Conservation (phyloP, 2,329 filamentous ascomycete genomes). For the Lithohypha guttulata region DNA sequence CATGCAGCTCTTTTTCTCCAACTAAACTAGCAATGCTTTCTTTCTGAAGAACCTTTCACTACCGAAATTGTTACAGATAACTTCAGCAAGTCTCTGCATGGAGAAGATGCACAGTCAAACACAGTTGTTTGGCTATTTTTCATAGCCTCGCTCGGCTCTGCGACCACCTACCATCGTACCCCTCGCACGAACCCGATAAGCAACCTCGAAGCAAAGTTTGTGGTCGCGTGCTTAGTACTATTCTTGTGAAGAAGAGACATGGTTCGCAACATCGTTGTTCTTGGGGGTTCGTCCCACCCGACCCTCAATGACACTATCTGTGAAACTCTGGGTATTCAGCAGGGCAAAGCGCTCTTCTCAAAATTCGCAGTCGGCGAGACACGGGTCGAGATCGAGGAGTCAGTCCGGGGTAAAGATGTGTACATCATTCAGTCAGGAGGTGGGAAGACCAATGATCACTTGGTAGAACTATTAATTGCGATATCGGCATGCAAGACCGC, state of each 20-base stretch:
- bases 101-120: constrained; percentile 4
- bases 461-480: constrained; percentile 94
- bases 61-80: too few relatives aligned
- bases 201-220: not conserved
- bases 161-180: too few relatives aligned
- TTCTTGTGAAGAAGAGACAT: constrained; percentile 37
- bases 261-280: constrained; percentile 90
- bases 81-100: constrained; percentile 1
- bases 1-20: not conserved
- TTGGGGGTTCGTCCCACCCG: constrained; percentile 88
- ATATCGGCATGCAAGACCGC: constrained; percentile 96
- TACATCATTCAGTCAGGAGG: constrained; percentile 95
- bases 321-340: constrained; percentile 76
- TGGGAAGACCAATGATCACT: constrained; percentile 87
- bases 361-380: constrained; percentile 96
- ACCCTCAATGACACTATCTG: constrained; percentile 77
- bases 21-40: too few relatives aligned
- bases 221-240: constrained; percentile 4
- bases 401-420: constrained; percentile 94
- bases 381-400: constrained; percentile 90
- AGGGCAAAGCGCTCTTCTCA: constrained; percentile 68
- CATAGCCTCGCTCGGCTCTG: too few relatives aligned
- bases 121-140: too few relatives aligned
- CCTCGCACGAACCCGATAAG: not conserved
- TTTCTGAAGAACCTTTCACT: too few relatives aligned